These are phyloP conservation scores for Silene latifolia DNA, from an alignment of 148 eudicot genomes.

Conservation along the genomic window DNA sequence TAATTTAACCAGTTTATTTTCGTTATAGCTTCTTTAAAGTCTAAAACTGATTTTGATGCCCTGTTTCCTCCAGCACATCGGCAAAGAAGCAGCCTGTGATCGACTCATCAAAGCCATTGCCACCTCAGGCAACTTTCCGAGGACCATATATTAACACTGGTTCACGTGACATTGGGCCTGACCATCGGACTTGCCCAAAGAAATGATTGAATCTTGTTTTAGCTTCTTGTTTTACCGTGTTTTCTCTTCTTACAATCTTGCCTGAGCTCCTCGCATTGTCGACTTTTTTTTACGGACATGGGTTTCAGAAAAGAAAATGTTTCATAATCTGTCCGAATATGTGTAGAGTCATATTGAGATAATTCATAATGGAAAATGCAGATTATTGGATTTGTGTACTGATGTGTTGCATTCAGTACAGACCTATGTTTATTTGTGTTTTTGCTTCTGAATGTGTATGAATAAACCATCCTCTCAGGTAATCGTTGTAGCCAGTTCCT, in stretches of 20 bases:
- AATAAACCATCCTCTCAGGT: no score
- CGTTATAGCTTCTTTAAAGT: neutral
- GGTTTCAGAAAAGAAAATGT: neutral
- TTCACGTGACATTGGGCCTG: slow-evolving; percentile 95
- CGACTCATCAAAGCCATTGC: slow-evolving; percentile 86
- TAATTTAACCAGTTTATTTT: neutral
- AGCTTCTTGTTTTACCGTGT: neutral
- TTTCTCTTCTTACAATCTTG: neutral
- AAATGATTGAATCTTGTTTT: slow-evolving; percentile 28
- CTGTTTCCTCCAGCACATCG: slow-evolving; percentile 46
- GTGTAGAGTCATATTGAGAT: no score
- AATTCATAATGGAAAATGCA: no score
- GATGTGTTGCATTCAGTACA: no score
- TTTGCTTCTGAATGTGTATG: no score
- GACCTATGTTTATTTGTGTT: no score
- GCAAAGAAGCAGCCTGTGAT: slow-evolving; percentile 70
- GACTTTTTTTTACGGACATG: neutral
- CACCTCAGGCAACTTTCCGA: slow-evolving; percentile 97
- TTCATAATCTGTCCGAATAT: neutral
- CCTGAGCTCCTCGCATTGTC: neutral
- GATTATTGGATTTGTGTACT: no score
- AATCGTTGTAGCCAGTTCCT: no score
- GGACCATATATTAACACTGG: slow-evolving; percentile 96
- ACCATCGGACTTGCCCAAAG: slow-evolving; percentile 59
- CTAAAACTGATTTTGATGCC: neutral